These are phyloP conservation scores for Coemansia sp. DNA, from an alignment of 192 early-diverging fungal genomes.

Conservation along the genomic window DNA sequence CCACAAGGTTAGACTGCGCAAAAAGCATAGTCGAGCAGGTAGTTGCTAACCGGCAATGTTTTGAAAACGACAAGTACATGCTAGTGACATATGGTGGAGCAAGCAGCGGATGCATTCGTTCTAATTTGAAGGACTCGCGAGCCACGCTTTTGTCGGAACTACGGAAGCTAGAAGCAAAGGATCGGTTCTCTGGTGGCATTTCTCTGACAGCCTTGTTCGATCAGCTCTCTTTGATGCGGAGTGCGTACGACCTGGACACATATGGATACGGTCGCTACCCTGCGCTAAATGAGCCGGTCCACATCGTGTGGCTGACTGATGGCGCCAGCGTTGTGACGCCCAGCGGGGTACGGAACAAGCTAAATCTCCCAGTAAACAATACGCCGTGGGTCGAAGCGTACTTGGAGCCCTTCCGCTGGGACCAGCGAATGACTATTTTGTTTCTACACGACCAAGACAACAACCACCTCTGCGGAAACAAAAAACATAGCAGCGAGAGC, in stretches of 20 bases:
- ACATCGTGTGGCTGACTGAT: conserved; percentile 83
- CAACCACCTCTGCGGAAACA: conserved; percentile 31
- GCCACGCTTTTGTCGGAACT: conserved; percentile 63
- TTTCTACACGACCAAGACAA: conserved; percentile 58
- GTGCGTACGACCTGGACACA: conserved; percentile 65
- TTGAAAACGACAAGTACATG: conserved; percentile 75
- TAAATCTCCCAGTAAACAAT: conserved; percentile 65
- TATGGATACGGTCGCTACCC: conserved; percentile 74
- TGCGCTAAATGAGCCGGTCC: conserved; percentile 62
- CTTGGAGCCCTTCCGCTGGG: conserved; percentile 83
- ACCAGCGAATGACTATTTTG: conserved; percentile 72
- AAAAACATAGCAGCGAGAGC: conserved; percentile 52
- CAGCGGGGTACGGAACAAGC: conserved; percentile 57
- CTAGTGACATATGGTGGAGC: conserved; percentile 70
- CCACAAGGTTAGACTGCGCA: conserved; percentile 66
- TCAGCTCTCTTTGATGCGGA: conserved; percentile 67
- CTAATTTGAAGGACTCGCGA: conserved; percentile 57
- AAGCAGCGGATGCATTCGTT: conserved; percentile 28
- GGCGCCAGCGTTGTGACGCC: conserved; percentile 61
- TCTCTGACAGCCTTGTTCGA: conserved; percentile 71
- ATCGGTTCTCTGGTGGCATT: conserved; percentile 69
- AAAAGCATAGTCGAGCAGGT: conserved; percentile 80
- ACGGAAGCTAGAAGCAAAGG: conserved; percentile 62
- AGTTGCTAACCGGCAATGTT: conserved; percentile 55
- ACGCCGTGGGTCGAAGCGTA: conserved; percentile 69